Evolutionary conservation across 2,329 filamentous ascomycete genomes (phyloP).

Genomic region (Fusarium sororula): DNA sequence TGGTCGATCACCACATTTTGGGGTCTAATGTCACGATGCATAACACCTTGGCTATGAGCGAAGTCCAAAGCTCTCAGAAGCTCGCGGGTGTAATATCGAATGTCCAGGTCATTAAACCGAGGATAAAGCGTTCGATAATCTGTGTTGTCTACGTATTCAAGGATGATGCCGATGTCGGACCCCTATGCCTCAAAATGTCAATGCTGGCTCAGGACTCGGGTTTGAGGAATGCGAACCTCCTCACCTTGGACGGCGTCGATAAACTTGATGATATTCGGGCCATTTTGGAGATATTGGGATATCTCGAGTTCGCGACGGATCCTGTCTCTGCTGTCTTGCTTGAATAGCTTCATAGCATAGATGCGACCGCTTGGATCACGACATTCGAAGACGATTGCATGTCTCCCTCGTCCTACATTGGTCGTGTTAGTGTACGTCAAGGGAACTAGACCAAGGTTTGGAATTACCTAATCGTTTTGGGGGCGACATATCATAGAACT

Average conservation of each 20-base stretch:
- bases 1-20: conserved; percentile 18
- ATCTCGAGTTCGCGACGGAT: conserved; percentile 7
- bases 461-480: not conserved
- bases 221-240: not conserved
- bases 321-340: not conserved
- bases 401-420: conserved; percentile 7
- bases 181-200: not conserved
- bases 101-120: not conserved
- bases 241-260: conserved; percentile 12
- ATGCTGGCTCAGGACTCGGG: fast-evolving
- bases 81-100: conserved; percentile 6
- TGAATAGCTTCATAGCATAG: conserved; percentile 21
- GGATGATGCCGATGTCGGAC: conserved; percentile 3
- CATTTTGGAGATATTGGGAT: not conserved
- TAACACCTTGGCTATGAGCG: not conserved
- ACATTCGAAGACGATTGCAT: conserved; percentile 13
- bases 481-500: conserved; percentile 12
- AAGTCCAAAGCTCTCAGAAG: conserved; percentile 11
- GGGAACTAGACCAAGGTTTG: fast-evolving
- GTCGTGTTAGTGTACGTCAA: not conserved
- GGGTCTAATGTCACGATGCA: conserved; percentile 16
- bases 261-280: not conserved
- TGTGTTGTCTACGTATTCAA: conserved; percentile 9
- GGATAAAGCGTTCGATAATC: conserved; percentile 6
- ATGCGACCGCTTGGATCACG: not conserved